Percentiles rank a stretch among this genome's conserved stretches.
Evolutionary conservation across 1,284 basidiomycete species (phyloP).

Genomic region (Wallemia mellicola): DNA sequence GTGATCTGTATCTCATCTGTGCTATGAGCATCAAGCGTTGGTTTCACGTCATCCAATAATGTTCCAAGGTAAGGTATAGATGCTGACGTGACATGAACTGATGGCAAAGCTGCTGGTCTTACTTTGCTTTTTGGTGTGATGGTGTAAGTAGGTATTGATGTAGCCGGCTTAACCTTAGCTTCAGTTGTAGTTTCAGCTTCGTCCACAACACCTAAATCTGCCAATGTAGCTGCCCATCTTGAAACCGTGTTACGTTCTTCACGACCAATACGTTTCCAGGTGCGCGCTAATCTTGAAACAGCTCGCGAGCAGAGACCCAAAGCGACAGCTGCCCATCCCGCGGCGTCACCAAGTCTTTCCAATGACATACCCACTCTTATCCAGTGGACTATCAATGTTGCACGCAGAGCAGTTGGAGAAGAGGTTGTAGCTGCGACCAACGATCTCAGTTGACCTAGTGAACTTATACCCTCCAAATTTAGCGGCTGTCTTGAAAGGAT

Average conservation of each 20-base stretch:
- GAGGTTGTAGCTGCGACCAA: background rate
- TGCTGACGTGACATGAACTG: background rate
- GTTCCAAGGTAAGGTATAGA: background rate
- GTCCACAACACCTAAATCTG: background rate
- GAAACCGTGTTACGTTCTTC: background rate
- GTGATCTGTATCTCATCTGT: background rate
- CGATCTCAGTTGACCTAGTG: background rate
- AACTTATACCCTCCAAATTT: background rate
- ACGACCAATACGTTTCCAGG: background rate
- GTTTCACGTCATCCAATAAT: background rate
- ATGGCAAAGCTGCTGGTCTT: background rate
- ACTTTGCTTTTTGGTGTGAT: background rate
- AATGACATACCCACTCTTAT: background rate
- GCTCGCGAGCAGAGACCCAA: background rate
- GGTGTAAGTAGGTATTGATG: background rate
- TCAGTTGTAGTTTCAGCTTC: background rate
- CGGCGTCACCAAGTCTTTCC: background rate
- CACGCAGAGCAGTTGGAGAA: background rate
- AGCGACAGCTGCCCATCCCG: background rate
- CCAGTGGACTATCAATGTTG: constrained; percentile 12
- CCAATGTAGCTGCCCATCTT: background rate
- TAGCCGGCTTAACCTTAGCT: background rate
- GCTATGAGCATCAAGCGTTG: background rate
- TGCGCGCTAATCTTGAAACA: background rate
- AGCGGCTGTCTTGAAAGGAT: background rate